Conservation (phyloP, 768 basidiomycete genomes). For the Boletus subparvulus region DNA sequence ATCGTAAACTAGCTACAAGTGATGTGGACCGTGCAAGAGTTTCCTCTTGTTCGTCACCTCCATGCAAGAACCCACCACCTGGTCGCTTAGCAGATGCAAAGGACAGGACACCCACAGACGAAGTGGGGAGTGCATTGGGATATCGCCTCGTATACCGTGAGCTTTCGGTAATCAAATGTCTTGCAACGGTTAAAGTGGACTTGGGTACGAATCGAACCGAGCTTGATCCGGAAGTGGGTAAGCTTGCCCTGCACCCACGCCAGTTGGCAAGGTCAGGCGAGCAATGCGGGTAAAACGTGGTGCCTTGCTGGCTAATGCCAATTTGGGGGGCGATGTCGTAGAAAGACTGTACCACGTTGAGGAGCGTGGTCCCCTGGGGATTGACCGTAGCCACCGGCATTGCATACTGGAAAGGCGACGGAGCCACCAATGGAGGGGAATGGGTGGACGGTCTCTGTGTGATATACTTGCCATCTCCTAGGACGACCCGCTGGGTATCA, state of each 20-base stretch:
- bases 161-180: slow-evolving; percentile 21
- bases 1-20: slow-evolving; percentile 38
- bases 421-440: slow-evolving; percentile 1
- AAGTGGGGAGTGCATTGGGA: slow-evolving; percentile 22
- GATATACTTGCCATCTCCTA: slow-evolving; percentile 43
- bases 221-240: slow-evolving; percentile 10
- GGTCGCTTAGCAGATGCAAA: slow-evolving; percentile 45
- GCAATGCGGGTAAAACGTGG: slow-evolving; percentile 42
- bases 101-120: slow-evolving; percentile 40
- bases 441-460: slow-evolving; percentile 24
- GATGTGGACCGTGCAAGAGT: slow-evolving; percentile 41
- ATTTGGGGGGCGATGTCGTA: slow-evolving; percentile 41
- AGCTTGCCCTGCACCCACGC: slow-evolving; percentile 21
- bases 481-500: slow-evolving; percentile 39
- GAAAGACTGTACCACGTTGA: slow-evolving; percentile 4
- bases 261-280: slow-evolving; percentile 37
- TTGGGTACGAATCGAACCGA: slow-evolving; percentile 29
- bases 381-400: slow-evolving; percentile 1
- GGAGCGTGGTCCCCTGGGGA: not conserved
- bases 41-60: slow-evolving; percentile 49
- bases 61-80: slow-evolving; percentile 44
- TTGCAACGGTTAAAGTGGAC: slow-evolving; percentile 36
- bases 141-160: slow-evolving; percentile 9
- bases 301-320: slow-evolving; percentile 36
- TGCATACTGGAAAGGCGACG: slow-evolving; percentile 21